Evolutionary conservation across 768 basidiomycete genomes (phyloP), one percentile per base, ranked within the genome.

Genomic region (Neoboletus brunneissimus): DNA sequence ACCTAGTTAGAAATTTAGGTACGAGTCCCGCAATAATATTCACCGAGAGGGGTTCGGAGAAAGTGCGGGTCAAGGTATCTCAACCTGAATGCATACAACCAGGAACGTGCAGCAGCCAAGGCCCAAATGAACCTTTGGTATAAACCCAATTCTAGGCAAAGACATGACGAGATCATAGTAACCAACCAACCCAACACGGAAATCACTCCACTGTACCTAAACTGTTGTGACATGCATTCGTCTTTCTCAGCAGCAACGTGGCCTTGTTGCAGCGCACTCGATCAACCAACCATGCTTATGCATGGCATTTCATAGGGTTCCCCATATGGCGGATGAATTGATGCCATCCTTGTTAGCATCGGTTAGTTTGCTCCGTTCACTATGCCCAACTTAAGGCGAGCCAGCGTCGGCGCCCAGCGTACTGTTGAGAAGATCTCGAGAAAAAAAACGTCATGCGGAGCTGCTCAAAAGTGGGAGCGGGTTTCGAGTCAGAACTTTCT

Each of bases 281-380:
- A 27, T 16, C 20, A 18, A 54, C 22, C 18, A 16, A 38, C 2
- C 41, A 44, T 9, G 31, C 38, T n/a, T 40, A 40, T n/a, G 38
- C 52, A 32, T 48, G 58, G 22, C 32, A 54, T 40, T 65, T 67
- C 63, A 55, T 60, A 60, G 66, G 53, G 48, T 67, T 56, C 66
- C 57, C 29, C 51, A 37, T 51, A 35, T 11, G 42, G 50, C 18
- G 45, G 44, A 35, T 41, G 29, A 22, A 25, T 9, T 20, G 13
- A 25, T 49, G n/a, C 12, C 15, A 45, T 27, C 23, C 43, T 25
- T 27, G 43, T 11, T 15, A 16, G n/a, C 11, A 20, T 40, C 22
- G 22, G 42, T 10, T n/a, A 9, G n/a, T 20, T 40, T 40, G 9
- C 11, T 20, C 38, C 38, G 18, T 40, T 10, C 20, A 2, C 20